Base-by-base conservation (phyloP, 331 rosid species). In the Quercus phellos region DNA sequence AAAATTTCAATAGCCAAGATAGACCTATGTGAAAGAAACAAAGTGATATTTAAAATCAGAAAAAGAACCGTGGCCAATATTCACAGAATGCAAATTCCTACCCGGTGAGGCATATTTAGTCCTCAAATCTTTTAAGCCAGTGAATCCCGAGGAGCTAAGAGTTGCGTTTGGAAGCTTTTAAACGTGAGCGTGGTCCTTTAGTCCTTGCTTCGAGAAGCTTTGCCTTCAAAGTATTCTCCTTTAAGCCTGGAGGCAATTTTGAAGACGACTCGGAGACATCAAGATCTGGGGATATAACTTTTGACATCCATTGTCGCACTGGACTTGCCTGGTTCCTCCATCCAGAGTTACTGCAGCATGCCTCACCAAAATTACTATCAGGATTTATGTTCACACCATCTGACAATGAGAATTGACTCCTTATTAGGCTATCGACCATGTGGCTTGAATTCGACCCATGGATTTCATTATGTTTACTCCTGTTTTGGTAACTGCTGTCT, bases 241-340 rank as follows among this genome's bases (percentile, higher is more conserved):
- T 94, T 35, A 81, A 61, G 55, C 91, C 93, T 4, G 79, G 50
- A 66, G 87, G 84, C 75, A 82, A 22, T 84, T 90, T 92, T 9
- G 90, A 74, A 34, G 80, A 74, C 34, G 89, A 53, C 69, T 90
- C 93, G 0, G 93, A 77, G 19, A 72, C 74, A 70, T 87, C 95
- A 29, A n/a, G 81, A 60, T 82, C 89, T 53, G 89, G 90, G 58
- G 89, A 73, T 80, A 87, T 32, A 2, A 80, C 82, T 70, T 56
- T 85, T 22, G 87, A 70, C 91, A 86, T 90, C 98, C 98, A 89
- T 79, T 90, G 97, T 70, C 88, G 79, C 51, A 86, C 91, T 4
- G 99, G 98, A 79, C 99, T 94, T 27, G 90, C 90, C 80, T 87
- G 97, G 78, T 87, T 94, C 87, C 97, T 91, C 99, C 99, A 92